Evolutionary conservation across 2,329 filamentous ascomycete species (phyloP).

Genomic region (Pestalotiopsis sp.): DNA sequence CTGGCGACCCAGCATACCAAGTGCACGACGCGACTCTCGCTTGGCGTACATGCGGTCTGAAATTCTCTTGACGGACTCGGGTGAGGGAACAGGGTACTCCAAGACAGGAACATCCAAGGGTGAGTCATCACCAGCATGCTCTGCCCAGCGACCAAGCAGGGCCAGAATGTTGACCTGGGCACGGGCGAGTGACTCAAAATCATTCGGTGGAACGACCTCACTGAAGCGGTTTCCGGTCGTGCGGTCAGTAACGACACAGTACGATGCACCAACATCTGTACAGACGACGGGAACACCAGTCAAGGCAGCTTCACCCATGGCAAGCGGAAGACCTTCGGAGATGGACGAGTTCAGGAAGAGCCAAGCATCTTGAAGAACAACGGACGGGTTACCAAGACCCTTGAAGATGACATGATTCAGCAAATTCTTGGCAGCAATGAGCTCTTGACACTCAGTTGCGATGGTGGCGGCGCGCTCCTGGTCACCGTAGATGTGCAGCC

Average conservation of each 20-base stretch:
- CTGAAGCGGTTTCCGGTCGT: conserved; percentile 5
- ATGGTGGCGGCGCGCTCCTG: conserved; percentile 7
- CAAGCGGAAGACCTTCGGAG: conserved; percentile 6
- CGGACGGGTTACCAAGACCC: not conserved
- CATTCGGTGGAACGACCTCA: conserved; percentile 8
- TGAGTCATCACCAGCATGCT: not conserved
- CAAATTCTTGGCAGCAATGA: conserved; percentile 6
- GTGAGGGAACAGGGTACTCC: conserved; percentile 2
- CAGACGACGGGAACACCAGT: conserved; percentile 9
- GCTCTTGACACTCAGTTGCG: conserved; percentile 6
- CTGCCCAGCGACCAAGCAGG: not conserved
- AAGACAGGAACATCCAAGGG: not conserved
- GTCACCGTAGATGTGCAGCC: conserved; percentile 5
- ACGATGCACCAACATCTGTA: conserved; percentile 6
- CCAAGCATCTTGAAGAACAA: conserved; percentile 8
- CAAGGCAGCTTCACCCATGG: conserved; percentile 9
- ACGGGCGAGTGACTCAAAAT: conserved; percentile 3
- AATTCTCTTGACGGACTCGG: not conserved
- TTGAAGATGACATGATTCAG: not conserved
- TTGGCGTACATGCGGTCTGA: conserved; percentile 7
- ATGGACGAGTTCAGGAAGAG: conserved; percentile 8
- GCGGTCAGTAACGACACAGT: conserved; percentile 6
- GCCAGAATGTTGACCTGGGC: conserved; percentile 3
- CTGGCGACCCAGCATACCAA: conserved; percentile 6
- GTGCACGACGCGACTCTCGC: conserved; percentile 1